phyloP scores from a whole-genome alignment of 1,284 basidiomycete species.

The Sanguinoderma infundibulare region DNA sequence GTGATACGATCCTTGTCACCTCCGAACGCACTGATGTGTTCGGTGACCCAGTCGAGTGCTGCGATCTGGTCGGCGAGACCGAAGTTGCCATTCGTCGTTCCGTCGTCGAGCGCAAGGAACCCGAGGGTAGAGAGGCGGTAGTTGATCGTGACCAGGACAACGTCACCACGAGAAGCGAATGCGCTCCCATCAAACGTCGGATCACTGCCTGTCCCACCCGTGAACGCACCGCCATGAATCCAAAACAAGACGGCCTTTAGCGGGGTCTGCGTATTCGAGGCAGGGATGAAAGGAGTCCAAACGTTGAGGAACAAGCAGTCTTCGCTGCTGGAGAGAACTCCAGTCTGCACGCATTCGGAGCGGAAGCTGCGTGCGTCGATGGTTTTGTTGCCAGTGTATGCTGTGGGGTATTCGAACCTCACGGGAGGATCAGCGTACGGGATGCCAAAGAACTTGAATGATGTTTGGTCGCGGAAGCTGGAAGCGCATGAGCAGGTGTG shows the following conservation, averaged over 20 bases:
- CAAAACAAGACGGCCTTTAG: conserved; percentile 49
- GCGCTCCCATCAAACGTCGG: conserved; percentile 36
- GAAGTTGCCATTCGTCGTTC: conserved; percentile 45
- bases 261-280: conserved; percentile 16
- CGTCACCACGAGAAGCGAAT: conserved; percentile 47
- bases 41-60: conserved; percentile 41
- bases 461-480: conserved; percentile 39
- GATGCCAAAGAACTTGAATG: conserved; percentile 43
- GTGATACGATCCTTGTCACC: conserved; percentile 43
- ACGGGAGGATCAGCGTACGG: conserved; percentile 38
- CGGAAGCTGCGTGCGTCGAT: conserved; percentile 39
- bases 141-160: conserved; percentile 52
- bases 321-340: conserved; percentile 34
- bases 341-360: conserved; percentile 36
- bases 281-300: conserved; percentile 44
- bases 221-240: conserved; percentile 53
- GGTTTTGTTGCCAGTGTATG: conserved; percentile 31
- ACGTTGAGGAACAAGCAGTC: conserved; percentile 51
- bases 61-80: conserved; percentile 45
- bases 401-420: conserved; percentile 38
- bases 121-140: conserved; percentile 49
- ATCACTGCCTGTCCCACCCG: conserved; percentile 39
- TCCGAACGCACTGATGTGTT: conserved; percentile 41
- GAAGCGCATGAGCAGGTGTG: neutral
- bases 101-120: conserved; percentile 43